These are phyloP conservation scores for Syzygium aqueum DNA, from an alignment of 345 rosid genomes.

Conservation along the genomic window DNA sequence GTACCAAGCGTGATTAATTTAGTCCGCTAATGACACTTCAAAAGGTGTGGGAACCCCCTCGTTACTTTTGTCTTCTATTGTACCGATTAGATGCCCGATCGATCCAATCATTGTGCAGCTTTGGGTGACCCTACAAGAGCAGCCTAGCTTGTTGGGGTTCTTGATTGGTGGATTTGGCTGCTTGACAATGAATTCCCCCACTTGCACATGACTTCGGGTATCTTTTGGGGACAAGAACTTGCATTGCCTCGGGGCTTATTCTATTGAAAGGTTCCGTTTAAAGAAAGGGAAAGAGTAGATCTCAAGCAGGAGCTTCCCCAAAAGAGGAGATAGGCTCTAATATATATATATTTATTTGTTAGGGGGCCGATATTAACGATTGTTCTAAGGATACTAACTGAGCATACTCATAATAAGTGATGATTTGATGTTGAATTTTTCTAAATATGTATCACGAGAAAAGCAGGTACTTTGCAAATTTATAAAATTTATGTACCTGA, in stretches of 20 bases:
- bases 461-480: neutral
- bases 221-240: neutral
- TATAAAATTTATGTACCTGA: neutral
- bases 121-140: neutral
- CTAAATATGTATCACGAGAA: rapidly evolving
- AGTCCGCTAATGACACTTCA: neutral
- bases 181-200: neutral
- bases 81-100: neutral
- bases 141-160: neutral
- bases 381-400: neutral
- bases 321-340: neutral
- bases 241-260: neutral
- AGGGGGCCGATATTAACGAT: neutral
- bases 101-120: neutral
- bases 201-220: neutral
- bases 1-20: neutral
- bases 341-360: neutral
- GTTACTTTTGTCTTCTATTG: neutral
- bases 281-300: neutral
- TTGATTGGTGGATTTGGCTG: neutral
- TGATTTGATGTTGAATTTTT: neutral
- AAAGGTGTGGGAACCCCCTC: neutral
- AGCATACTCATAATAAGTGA: neutral
- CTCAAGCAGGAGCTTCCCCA: neutral
- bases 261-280: neutral